Base-by-base conservation (phyloP, 2,329 filamentous ascomycete species). In the Ophiognomonia clavigignenti-juglandacearum region DNA sequence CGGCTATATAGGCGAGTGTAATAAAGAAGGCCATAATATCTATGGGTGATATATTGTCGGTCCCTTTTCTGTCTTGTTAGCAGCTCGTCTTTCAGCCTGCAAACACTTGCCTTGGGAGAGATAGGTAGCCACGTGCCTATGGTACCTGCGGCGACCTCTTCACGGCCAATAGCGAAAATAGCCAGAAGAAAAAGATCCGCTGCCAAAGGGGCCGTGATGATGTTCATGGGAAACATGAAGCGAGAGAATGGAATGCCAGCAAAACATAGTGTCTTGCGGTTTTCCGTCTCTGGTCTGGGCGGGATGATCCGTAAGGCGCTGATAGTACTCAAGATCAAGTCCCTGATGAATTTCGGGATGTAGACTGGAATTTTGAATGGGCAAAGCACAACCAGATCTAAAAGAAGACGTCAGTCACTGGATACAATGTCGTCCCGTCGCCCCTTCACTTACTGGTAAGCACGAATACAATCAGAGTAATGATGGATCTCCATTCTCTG, bases 21-120 rank as follows among this genome's bases (percentile, higher is more conserved):
- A 88, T 70, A 66, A 89, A 88, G 65, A 88, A 88, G n/a, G 73
- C 66, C 82, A 88, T 86, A 51, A 88, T 87, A 51, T 88, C 83
- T 54, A 86, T 74, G 0, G 85, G 85, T 2, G 71, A 71, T 54
- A 89, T 88, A 56, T 81, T 70, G 55, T 85, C 68, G 1, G n/a
- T n/a, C n/a, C n/a, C n/a, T n/a, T n/a, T n/a, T n/a, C n/a, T n/a
- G n/a, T n/a, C n/a, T n/a, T n/a, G n/a, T n/a, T n/a, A n/a, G n/a
- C n/a, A n/a, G n/a, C n/a, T n/a, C n/a, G n/a, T n/a, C n/a, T n/a
- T n/a, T n/a, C n/a, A n/a, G n/a, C n/a, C n/a, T n/a, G n/a, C n/a
- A n/a, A n/a, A n/a, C n/a, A n/a, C n/a, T n/a, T n/a, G n/a, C n/a
- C n/a, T n/a, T n/a, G n/a, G n/a, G n/a, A n/a, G n/a, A n/a, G n/a